phyloP scores from a whole-genome alignment of 371 early-diverging fungal species.

The Scutellospora calospora region DNA sequence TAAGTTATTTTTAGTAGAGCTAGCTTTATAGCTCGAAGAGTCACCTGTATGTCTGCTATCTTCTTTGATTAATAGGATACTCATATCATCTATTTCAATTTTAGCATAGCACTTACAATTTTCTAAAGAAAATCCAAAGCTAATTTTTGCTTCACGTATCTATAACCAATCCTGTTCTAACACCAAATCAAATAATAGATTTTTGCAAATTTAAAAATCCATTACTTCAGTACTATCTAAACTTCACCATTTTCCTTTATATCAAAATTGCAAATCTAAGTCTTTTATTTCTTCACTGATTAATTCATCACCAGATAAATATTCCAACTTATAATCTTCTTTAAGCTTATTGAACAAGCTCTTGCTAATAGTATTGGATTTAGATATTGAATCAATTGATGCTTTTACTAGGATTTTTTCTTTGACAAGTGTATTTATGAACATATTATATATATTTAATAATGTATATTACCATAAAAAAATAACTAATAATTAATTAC shows the following conservation, averaged over 20 bases:
- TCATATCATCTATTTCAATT: conserved; percentile 35
- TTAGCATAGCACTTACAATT: background rate
- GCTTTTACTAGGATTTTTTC: conserved; percentile 39
- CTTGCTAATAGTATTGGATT: conserved; percentile 36
- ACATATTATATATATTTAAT: conserved; percentile 30
- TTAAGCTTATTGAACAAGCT: conserved; percentile 24
- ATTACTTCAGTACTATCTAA: conserved; percentile 12
- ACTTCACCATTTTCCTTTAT: conserved; percentile 3
- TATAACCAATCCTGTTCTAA: conserved; percentile 28
- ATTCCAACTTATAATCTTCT: conserved; percentile 20
- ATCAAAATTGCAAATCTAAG: conserved; percentile 1
- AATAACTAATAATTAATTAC: conserved; percentile 26
- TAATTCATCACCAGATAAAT: background rate
- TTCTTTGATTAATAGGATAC: conserved; percentile 27
- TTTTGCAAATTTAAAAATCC: conserved; percentile 33
- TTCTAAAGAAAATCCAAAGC: conserved; percentile 8
- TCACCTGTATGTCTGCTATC: background rate
- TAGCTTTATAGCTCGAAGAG: background rate
- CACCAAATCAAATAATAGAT: conserved; percentile 30
- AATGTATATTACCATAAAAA: conserved; percentile 18
- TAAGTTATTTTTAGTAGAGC: conserved; percentile 25
- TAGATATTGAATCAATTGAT: conserved; percentile 36
- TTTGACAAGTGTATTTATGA: background rate
- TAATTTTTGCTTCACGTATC: conserved; percentile 10
- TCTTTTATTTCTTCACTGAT: background rate